phyloP scores from a whole-genome alignment of 2,329 filamentous ascomycete genomes.

The Cordyceps tenuipes region DNA sequence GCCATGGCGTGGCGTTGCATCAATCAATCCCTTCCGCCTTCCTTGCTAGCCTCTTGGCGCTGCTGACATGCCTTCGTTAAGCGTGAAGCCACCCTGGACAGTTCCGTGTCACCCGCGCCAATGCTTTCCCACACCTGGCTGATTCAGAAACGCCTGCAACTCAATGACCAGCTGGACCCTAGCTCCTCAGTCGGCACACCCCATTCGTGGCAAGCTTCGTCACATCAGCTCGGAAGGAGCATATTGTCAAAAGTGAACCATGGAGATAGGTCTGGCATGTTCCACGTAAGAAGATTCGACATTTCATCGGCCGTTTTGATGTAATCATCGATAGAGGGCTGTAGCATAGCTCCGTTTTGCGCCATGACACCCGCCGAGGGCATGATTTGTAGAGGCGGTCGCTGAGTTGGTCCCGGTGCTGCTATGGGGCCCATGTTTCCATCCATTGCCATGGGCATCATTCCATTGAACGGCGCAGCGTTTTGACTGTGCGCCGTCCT shows the following conservation, averaged over 20 bases:
- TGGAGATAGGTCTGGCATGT: conserved; percentile 15
- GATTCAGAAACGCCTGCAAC: neutral
- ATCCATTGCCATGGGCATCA: conserved; percentile 10
- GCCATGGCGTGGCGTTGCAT: neutral
- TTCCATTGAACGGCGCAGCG: conserved; percentile 3
- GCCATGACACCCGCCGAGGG: conserved; percentile 13
- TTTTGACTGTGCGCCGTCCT: neutral
- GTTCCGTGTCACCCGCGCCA: neutral
- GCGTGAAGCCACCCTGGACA: neutral
- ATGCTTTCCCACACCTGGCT: neutral
- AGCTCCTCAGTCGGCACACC: neutral
- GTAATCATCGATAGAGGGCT: conserved; percentile 18
- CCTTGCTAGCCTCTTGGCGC: conserved; percentile 3
- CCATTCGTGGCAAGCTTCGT: neutral
- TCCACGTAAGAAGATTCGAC: conserved; percentile 19
- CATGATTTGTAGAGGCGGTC: conserved; percentile 13
- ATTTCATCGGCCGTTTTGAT: conserved; percentile 20
- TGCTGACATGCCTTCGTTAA: conserved; percentile 2
- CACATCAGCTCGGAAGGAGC: conserved; percentile 6
- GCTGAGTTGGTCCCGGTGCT: conserved; percentile 1
- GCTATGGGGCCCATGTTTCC: conserved; percentile 2
- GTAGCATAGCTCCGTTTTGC: conserved; percentile 13
- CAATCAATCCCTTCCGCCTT: neutral
- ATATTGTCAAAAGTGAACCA: conserved; percentile 11
- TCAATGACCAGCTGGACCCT: neutral